Base-by-base conservation (phyloP, 1,139 yeast species). In the Williopsis jadinii region DNA sequence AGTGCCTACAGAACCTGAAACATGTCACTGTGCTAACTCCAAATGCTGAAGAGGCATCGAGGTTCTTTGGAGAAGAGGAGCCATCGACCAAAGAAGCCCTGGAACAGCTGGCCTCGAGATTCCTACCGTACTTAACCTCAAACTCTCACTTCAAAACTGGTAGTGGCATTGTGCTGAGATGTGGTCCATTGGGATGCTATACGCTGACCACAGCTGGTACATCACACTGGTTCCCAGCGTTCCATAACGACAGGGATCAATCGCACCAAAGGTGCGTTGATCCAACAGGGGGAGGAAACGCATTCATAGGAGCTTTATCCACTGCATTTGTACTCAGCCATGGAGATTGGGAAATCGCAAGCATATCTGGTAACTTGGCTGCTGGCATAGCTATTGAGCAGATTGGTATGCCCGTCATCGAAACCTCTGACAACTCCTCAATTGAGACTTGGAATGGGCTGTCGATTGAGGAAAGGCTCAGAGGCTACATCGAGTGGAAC, bases 281-380 rank as follows among this genome's bases (percentile, higher is more conserved):
- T 59, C 95, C 95, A 0, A 90, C 97, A 0, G 97, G 97, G 0
- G 96, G 95, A 3, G 97, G 97, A 0, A 90, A 90, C 58, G 71
- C 94, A 0, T 88, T 83, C 59, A 76, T 92, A 44, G 97, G 97
- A 1, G 95, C 83, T 0, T 77, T 85, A 53, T 72, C 82, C 11
- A 67, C 81, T 6, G 94, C 81, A 0, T 75, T 72, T 47, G 62
- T 66, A 2, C 55, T 80, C 35, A 65, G 74, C 29, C 46, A 54
- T 1, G 67, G 71, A 0, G 75, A 83, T 56, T 66, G 84, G 66
- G 55, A 61, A 0, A 55, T 66, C 2, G 87, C 81, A 1, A 80
- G 82, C 2, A 64, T 83, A 0, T 76, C 77, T 54, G 97, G 90
- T 0, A 84, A 77, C 45, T 65, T 88, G 4, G 87, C 84, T 0